Percentiles rank a stretch among this genome's conserved stretches.
Evolutionary conservation across 2,329 filamentous ascomycete species (phyloP).

Genomic region (Alternaria ethzedia): DNA sequence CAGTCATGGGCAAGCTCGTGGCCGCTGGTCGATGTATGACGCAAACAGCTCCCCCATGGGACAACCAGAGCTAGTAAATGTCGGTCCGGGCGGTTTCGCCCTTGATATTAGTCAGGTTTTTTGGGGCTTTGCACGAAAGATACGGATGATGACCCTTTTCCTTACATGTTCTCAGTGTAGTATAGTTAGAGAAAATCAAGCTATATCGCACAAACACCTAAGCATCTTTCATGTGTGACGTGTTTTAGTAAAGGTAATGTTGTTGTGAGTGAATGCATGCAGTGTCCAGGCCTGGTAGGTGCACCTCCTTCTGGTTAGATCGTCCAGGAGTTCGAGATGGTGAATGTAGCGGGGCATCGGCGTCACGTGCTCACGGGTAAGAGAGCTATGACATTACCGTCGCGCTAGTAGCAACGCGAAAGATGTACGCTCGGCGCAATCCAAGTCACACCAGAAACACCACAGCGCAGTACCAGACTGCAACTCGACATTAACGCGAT

Average conservation of each 20-base stretch:
- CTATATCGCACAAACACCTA: slow-evolving; percentile 33
- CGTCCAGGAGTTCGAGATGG: neutral
- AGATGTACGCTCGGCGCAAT: slow-evolving; percentile 5
- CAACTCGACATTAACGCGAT: neutral
- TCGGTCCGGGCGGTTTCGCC: slow-evolving; percentile 45
- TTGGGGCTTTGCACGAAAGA: slow-evolving; percentile 39
- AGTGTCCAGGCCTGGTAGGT: neutral
- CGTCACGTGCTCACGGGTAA: slow-evolving; percentile 27
- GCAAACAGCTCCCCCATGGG: slow-evolving; percentile 40
- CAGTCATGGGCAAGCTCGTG: slow-evolving; percentile 45
- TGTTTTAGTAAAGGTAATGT: slow-evolving; percentile 4
- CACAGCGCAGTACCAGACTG: neutral
- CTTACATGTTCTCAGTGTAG: slow-evolving; percentile 45
- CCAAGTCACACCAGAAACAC: neutral
- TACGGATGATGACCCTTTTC: slow-evolving; percentile 45
- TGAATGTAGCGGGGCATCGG: slow-evolving; percentile 24
- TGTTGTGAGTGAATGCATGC: slow-evolving; percentile 18
- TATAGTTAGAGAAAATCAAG: slow-evolving; percentile 43
- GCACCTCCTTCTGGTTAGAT: neutral
- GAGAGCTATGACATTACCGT: slow-evolving; percentile 11
- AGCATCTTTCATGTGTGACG: neutral
- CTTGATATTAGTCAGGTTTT: slow-evolving; percentile 36
- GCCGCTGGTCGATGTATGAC: slow-evolving; percentile 43
- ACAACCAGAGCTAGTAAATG: slow-evolving; percentile 45
- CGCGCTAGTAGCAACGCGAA: slow-evolving; percentile 25